Base-by-base conservation (phyloP, 148 eudicot species). In the Dysphania ambrosioides region DNA sequence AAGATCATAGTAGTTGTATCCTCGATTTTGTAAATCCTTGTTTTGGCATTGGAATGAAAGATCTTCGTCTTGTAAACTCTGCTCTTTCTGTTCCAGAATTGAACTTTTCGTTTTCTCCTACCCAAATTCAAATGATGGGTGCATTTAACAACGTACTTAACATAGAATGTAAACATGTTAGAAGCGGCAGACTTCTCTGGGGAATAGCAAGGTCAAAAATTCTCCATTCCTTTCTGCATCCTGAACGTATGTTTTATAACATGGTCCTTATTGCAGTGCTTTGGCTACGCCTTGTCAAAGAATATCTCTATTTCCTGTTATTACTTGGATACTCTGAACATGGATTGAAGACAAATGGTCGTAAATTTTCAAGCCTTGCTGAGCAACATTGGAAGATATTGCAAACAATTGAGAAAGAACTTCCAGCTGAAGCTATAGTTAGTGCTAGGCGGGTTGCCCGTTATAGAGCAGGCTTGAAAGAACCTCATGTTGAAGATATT, bases 161-260 rank as follows among this genome's bases (percentile, higher is more conserved):
- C 65, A 66, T 32, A 75, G 80, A 84, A 72, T 30, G 80, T 40
- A 82, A 79, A 75, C 60, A 42, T 72, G 23, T 71, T 73, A 89
- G 97, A 85, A 85, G 75, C 78, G 97, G 99, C 53, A 86, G 83
- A 74, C 87, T 86, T 68, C 86, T 95, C 8, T 95, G 99, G 99
- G 80, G 83, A 66, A 82, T 89, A 79, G 97, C 84, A 29, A 85
- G 90, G 80, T 83, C 56, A 71, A 92, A 83, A 76, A 72, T 88
- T 81, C 72, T 73, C 55, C 81, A 82, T 74, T 68, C 82, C 80
- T 74, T 85, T 72, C 75, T 83, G 23, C 76, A 82, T 36, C 76
- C 87, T 41, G 82, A 67, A 77, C 81, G 82, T 72, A 73, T 83
- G 78, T 71, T 86, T 67, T 60, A 87, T 76, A 81, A 73, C 68